Conservation (phyloP, 1,139 yeast species). For the Suhomyces guaymorum region DNA sequence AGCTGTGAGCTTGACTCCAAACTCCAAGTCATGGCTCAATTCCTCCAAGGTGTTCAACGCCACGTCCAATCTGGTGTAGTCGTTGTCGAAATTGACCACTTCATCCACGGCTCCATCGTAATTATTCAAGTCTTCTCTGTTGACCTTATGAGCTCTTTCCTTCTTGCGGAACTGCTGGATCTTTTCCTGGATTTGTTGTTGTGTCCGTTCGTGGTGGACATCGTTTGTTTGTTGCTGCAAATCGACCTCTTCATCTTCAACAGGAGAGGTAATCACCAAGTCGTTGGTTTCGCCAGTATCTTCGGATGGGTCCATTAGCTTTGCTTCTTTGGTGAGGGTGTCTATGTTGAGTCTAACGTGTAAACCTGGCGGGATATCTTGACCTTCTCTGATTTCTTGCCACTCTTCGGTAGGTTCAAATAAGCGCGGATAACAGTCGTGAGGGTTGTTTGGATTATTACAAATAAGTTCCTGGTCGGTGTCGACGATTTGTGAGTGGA, state of each 20-base stretch:
- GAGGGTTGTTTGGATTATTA: constrained; percentile 42
- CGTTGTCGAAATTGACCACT: constrained; percentile 18
- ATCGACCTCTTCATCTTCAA: constrained; percentile 16
- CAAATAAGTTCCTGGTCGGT: constrained; percentile 40
- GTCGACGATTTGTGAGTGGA: constrained; percentile 12
- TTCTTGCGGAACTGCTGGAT: constrained; percentile 16
- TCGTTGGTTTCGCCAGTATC: constrained; percentile 18
- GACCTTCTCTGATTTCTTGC: constrained; percentile 68
- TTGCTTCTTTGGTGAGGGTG: constrained; percentile 69
- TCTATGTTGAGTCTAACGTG: constrained; percentile 73
- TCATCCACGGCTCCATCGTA: constrained; percentile 33
- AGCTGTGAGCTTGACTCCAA: constrained; percentile 48
- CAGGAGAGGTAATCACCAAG: constrained; percentile 18
- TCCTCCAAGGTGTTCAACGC: constrained; percentile 56
- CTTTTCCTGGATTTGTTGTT: constrained; percentile 16
- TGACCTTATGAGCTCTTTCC: constrained; percentile 15
- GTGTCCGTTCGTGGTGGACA: constrained; percentile 7
- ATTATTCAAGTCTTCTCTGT: constrained; percentile 24
- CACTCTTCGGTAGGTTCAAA: constrained; percentile 67
- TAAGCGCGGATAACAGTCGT: constrained; percentile 61
- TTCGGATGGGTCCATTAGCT: constrained; percentile 38
- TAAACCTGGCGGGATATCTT: constrained; percentile 73
- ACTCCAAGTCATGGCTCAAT: constrained; percentile 64
- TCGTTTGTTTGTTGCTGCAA: constrained; percentile 14
- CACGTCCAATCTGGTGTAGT: constrained; percentile 18